These are phyloP conservation scores for Mallotus japonicus DNA, from an alignment of 441 rosid genomes.

Conservation along the genomic window DNA sequence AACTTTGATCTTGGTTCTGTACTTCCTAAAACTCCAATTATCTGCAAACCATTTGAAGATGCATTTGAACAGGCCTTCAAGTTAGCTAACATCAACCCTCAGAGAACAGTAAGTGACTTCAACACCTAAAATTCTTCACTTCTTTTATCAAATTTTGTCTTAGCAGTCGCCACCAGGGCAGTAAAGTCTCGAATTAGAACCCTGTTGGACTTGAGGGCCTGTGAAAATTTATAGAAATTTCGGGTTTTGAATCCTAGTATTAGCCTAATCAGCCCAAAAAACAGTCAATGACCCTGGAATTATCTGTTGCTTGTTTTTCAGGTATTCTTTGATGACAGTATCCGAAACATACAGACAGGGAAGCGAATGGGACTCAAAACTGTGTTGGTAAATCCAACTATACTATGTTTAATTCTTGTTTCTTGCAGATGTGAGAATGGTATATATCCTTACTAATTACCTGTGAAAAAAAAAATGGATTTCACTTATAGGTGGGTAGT, in stretches of 20 bases:
- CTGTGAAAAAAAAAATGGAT: neutral
- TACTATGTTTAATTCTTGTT: neutral
- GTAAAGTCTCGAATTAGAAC: no score
- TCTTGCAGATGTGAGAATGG: no score
- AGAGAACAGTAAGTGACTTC: conserved; percentile 60
- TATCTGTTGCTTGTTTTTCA: conserved; percentile 13
- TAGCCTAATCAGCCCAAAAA: no score
- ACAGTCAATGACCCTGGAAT: neutral
- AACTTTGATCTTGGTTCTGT: conserved; percentile 31
- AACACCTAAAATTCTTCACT: neutral
- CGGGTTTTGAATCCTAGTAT: no score
- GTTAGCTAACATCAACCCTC: conserved; percentile 70
- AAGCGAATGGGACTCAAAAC: conserved; percentile 78
- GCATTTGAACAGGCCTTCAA: conserved; percentile 65
- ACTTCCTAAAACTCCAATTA: conserved; percentile 60
- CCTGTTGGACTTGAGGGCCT: no score
- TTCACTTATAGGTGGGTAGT: conserved; percentile 54
- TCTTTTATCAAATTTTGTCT: no score
- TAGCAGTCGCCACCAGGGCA: no score
- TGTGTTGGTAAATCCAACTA: conserved; percentile 52
- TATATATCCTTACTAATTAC: no score
- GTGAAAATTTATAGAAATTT: no score
- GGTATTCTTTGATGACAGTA: conserved; percentile 90
- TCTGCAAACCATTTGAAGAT: conserved; percentile 75
- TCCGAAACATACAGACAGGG: conserved; percentile 81